A percentile compares a stretch with the other conserved stretches of the same genome.
These are phyloP conservation scores for Plasmodium inui DNA, from an alignment of 169 alveolate genomes.

Conservation along the genomic window DNA sequence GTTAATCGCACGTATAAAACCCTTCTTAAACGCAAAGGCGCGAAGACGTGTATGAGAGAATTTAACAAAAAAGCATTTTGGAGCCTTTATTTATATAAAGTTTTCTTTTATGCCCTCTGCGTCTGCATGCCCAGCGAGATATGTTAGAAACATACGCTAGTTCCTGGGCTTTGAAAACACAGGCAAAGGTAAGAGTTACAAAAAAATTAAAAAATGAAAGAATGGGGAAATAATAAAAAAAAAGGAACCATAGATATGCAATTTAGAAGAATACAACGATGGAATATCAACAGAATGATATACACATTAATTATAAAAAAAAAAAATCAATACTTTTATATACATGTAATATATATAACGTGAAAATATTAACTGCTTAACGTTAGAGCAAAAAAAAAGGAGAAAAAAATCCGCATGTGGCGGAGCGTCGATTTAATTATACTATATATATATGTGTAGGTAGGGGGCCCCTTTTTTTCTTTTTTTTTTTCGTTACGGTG, in stretches of 20 bases:
- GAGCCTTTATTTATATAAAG: not conserved
- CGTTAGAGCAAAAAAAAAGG: not conserved
- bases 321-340: not conserved
- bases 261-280: not conserved
- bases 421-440: not conserved
- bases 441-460: not conserved
- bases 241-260: not conserved
- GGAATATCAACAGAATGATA: not conserved
- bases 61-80: not conserved
- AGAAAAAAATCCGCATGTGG: not conserved
- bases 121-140: not conserved
- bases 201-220: not conserved
- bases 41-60: not conserved
- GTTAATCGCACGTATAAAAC: not conserved
- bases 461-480: not conserved
- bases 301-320: not conserved
- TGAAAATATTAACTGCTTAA: too few species aligned
- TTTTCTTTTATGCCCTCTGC: not conserved
- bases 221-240: not conserved
- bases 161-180: not conserved
- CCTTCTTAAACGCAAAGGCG: not conserved
- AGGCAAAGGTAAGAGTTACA: not conserved
- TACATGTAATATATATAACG: too few species aligned
- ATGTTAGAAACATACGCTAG: not conserved
- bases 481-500: not conserved